phyloP scores from a whole-genome alignment of 768 basidiomycete genomes.

The Artomyces pyxidatus region DNA sequence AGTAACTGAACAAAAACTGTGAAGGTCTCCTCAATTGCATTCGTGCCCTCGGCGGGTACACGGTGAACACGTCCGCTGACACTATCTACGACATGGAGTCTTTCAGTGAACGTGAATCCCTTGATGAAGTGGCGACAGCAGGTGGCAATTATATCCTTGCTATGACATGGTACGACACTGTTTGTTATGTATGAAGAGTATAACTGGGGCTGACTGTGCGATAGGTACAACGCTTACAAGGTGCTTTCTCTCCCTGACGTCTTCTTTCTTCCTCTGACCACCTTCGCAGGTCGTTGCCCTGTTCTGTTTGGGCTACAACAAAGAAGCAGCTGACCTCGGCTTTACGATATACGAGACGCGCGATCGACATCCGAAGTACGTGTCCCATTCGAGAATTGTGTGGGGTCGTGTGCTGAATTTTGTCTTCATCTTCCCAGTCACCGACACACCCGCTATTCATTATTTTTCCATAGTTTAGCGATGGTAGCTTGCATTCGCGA shows the following conservation, averaged over 20 bases:
- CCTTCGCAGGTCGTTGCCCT: constrained; percentile 46
- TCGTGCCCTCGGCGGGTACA: constrained; percentile 57
- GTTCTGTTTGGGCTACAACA: constrained; percentile 50
- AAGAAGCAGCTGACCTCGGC: constrained; percentile 55
- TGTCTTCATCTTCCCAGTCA: constrained; percentile 44
- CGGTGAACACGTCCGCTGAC: constrained; percentile 36
- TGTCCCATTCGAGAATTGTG: no score
- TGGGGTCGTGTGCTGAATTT: constrained; percentile 4
- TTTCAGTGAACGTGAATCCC: constrained; percentile 49
- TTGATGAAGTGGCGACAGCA: constrained; percentile 32
- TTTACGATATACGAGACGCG: constrained; percentile 54
- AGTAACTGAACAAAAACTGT: not conserved
- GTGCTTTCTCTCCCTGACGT: constrained; percentile 20
- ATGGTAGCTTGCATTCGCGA: constrained; percentile 52
- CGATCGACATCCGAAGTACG: constrained; percentile 59
- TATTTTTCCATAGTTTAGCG: constrained; percentile 67
- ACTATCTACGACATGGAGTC: constrained; percentile 53
- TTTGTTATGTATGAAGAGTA: no score
- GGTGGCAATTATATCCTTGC: constrained; percentile 44
- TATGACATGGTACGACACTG: constrained; percentile 45
- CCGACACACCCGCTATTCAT: constrained; percentile 56
- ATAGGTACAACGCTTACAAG: constrained; percentile 62
- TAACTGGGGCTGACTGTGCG: not conserved
- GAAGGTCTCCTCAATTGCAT: constrained; percentile 54
- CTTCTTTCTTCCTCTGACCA: not conserved